A percentile compares a stretch with the other conserved stretches of the same genome.
These are phyloP conservation scores for Tricholoma saponaceum DNA, from an alignment of 768 basidiomycete species.

Conservation along the genomic window DNA sequence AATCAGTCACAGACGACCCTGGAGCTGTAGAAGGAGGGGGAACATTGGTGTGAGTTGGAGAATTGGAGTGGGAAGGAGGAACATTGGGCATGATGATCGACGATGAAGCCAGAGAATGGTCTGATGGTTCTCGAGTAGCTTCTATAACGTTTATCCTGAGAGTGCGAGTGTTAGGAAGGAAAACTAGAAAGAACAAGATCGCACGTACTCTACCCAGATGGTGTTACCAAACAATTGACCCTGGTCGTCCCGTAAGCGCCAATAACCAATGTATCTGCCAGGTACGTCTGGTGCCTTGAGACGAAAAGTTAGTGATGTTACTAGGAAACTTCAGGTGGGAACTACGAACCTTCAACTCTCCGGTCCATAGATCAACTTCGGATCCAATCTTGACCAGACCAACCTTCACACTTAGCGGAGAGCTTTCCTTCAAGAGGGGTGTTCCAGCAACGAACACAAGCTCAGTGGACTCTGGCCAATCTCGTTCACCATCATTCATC, in stretches of 20 bases:
- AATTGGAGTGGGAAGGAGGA: conserved; percentile 18
- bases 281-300: conserved; percentile 66
- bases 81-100: conserved; percentile 66
- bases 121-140: conserved; percentile 31
- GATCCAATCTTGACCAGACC: conserved; percentile 56
- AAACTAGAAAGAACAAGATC: conserved; percentile 1
- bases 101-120: conserved; percentile 60
- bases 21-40: neutral
- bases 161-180: conserved; percentile 3
- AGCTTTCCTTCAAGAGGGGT: conserved; percentile 38
- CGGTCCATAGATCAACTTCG: conserved; percentile 62
- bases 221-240: conserved; percentile 65
- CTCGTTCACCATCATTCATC: conserved; percentile 54
- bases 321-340: neutral
- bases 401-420: conserved; percentile 36
- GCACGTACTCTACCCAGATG: conserved; percentile 75
- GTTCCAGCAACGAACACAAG: conserved; percentile 72
- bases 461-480: conserved; percentile 69
- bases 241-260: conserved; percentile 60
- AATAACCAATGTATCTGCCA: conserved; percentile 74
- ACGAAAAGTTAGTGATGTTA: neutral
- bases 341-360: conserved; percentile 62
- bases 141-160: conserved; percentile 67
- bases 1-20: neutral
- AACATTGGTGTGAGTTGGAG: neutral